phyloP scores from a whole-genome alignment of 208 protist species.

The Vickermania ingenoplastis region DNA sequence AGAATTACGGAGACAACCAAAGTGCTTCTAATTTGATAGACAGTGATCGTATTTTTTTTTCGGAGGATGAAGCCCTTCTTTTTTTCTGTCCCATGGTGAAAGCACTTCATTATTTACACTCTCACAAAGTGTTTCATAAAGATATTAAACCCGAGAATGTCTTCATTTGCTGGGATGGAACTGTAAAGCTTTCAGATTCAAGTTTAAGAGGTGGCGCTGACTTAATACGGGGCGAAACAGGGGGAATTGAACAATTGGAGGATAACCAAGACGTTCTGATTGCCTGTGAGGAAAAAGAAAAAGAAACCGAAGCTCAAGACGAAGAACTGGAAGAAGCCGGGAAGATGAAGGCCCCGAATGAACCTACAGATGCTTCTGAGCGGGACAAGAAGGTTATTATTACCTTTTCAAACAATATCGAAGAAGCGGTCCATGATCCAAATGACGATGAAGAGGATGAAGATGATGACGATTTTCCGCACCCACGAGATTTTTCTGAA shows the following conservation, averaged over 20 bases:
- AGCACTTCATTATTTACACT: neutral
- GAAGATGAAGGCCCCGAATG: neutral
- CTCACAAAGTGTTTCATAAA: neutral
- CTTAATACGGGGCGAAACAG: neutral
- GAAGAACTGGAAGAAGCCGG: neutral
- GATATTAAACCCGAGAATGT: neutral
- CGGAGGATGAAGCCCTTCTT: neutral
- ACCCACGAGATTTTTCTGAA: neutral
- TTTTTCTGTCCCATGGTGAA: neutral
- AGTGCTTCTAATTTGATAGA: neutral
- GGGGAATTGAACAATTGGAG: neutral
- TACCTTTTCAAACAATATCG: neutral
- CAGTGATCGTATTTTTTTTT: neutral
- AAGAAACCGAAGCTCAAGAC: neutral
- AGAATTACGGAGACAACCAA: neutral
- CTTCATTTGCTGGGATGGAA: neutral
- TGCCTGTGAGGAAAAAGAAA: neutral
- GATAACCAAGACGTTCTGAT: neutral
- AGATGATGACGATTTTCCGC: neutral
- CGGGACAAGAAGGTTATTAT: neutral
- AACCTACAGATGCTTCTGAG: neutral
- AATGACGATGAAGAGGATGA: neutral
- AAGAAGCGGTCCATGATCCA: neutral
- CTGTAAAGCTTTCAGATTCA: neutral
- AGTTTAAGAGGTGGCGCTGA: neutral